Evolutionary conservation across 495 filamentous ascomycete species (phyloP), one percentile per base, ranked within the genome.

Genomic region (Xylaria sp.): DNA sequence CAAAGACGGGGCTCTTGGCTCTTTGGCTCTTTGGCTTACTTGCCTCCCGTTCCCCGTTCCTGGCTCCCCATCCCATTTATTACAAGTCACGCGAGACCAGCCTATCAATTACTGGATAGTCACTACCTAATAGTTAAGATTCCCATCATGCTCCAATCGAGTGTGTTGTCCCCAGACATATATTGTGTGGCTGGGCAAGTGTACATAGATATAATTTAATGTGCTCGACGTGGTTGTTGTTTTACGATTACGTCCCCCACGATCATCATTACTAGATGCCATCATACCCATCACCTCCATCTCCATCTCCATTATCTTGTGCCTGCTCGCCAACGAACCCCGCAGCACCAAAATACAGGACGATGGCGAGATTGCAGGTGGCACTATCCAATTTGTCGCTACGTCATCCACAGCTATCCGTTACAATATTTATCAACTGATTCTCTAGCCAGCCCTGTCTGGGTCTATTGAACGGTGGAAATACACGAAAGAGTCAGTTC

Each of bases 321-420:
- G 63, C 63, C 44, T 26, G 52, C 35, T 68, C 65, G n/a, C 19
- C 52, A 33, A n/a, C n/a, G n/a, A n/a, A 44, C 65, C 52, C 66
- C 66, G 59, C 52, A 44, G 40, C 24, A 52, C 4, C 63, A n/a
- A 31, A 29, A 26, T 31, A 7, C 5, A 64, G 5, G 26, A 35
- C 7, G 17, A 46, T 43, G 41, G 43, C 37, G 26, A 35, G 17
- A 48, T 33, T 64, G n/a, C n/a, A n/a, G n/a, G n/a, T n/a, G 43
- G 21, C 15, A 33, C 6, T 46, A 31, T 46, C 26, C 17, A 48
- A 48, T 64, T 31, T 35, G 43, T 12, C 24, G 7, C 61, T 64
- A 48, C 61, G 61, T 64, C 61, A 50, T 33, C 19, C 43, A 15
- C 19, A 21, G 26, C 61, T 43, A 1, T 64, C 11, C 14, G 11